phyloP scores from a whole-genome alignment of 306 rosid genomes.

The Erythrophleum fordii region DNA sequence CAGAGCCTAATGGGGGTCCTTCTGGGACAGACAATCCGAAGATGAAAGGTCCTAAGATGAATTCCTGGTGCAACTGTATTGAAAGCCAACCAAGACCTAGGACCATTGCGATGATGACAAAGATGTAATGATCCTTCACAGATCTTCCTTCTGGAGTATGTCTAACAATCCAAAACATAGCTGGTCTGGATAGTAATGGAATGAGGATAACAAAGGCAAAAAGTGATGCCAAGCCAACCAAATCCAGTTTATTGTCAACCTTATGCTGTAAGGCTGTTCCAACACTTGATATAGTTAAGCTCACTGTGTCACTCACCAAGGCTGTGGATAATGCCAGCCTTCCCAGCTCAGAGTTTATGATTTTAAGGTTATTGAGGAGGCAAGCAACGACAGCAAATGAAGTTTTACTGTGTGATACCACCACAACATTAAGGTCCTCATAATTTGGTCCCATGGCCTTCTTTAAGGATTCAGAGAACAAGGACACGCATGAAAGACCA shows the following conservation, averaged over 20 bases:
- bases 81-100: slow-evolving; percentile 16
- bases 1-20: slow-evolving; percentile 52
- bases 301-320: slow-evolving; percentile 43
- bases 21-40: slow-evolving; percentile 54
- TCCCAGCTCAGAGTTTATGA: slow-evolving; percentile 49
- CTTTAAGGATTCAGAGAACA: rapidly evolving
- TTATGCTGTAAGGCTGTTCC: background rate
- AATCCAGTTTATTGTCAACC: background rate
- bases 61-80: background rate
- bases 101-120: slow-evolving; percentile 2
- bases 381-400: slow-evolving; percentile 45
- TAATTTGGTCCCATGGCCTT: background rate
- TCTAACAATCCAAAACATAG: slow-evolving; percentile 38
- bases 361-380: slow-evolving; percentile 51
- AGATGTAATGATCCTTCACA: slow-evolving; percentile 27
- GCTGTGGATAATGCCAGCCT: slow-evolving; percentile 47
- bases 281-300: background rate
- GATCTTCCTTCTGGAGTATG: slow-evolving; percentile 44
- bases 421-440: background rate
- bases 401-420: slow-evolving; percentile 25
- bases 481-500: background rate
- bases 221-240: background rate
- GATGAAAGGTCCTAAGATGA: slow-evolving; percentile 44
- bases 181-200: slow-evolving; percentile 24
- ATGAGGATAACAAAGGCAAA: background rate